phyloP scores from a whole-genome alignment of 108 stramenopile genomes.

The Cyclostephanos invisitatus region DNA sequence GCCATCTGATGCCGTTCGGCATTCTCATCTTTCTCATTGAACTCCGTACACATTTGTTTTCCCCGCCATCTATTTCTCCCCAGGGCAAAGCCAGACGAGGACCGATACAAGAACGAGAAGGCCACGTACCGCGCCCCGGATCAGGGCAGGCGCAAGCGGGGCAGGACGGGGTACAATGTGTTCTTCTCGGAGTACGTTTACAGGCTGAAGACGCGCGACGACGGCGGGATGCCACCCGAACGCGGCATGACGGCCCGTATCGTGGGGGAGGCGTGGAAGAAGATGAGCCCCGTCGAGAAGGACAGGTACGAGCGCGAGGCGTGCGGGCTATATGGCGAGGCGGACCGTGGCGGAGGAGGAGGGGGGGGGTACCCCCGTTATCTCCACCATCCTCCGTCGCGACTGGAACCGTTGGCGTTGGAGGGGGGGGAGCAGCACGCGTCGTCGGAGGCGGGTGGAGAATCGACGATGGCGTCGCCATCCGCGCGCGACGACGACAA shows the following conservation, averaged over 20 bases:
- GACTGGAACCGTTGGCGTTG: too few relatives aligned
- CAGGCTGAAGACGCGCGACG: conserved; percentile 66
- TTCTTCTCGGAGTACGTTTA: conserved; percentile 80
- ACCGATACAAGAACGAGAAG: conserved; percentile 81
- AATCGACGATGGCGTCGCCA: too few relatives aligned
- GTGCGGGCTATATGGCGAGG: conserved; percentile 61
- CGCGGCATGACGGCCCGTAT: conserved; percentile 74
- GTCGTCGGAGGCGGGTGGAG: too few relatives aligned
- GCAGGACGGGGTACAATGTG: conserved; percentile 84
- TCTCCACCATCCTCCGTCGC: too few relatives aligned
- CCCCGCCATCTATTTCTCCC: background rate
- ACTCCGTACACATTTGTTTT: too few relatives aligned
- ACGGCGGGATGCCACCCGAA: conserved; percentile 70
- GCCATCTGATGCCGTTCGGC: background rate
- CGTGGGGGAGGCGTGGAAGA: conserved; percentile 83
- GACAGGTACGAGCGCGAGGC: conserved; percentile 80
- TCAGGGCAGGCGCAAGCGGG: conserved; percentile 72
- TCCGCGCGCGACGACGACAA: too few relatives aligned
- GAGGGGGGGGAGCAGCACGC: too few relatives aligned
- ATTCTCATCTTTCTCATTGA: too few relatives aligned
- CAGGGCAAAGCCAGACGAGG: conserved; percentile 68
- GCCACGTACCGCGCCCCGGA: conserved; percentile 79
- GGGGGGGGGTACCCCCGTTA: too few relatives aligned
- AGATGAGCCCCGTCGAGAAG: conserved; percentile 67
- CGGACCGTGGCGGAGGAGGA: too few relatives aligned